These are phyloP conservation scores for Sarcodon aspratus DNA, from an alignment of 768 basidiomycete species.

Conservation along the genomic window DNA sequence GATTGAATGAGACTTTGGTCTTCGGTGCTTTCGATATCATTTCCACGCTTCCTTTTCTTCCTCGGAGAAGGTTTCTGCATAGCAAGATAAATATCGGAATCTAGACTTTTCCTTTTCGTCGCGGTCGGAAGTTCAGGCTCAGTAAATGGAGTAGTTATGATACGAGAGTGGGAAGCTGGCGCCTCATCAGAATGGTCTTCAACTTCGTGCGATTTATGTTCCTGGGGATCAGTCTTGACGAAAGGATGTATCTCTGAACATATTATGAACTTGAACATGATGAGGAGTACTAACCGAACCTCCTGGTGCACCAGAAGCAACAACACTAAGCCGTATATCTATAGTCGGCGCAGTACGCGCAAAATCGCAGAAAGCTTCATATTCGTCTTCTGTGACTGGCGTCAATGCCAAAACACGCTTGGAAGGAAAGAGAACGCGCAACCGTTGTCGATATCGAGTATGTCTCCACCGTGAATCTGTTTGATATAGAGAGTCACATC, in stretches of 20 bases:
- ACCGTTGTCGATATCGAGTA: slow-evolving; percentile 70
- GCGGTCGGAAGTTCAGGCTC: too few species aligned
- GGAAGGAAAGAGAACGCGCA: slow-evolving; percentile 18
- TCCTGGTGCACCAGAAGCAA: slow-evolving; percentile 22
- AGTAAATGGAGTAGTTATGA: too few species aligned
- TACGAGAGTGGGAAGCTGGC: too few species aligned
- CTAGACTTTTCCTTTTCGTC: too few species aligned
- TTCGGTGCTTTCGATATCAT: slow-evolving; percentile 8
- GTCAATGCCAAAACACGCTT: slow-evolving; percentile 1
- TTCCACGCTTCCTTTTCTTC: slow-evolving; percentile 2
- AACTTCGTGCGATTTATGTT: slow-evolving; percentile 9
- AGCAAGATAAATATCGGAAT: neutral
- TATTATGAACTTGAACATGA: neutral
- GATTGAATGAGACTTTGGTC: neutral
- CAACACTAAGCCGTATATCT: slow-evolving; percentile 9
- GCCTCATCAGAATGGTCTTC: neutral
- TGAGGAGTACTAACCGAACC: neutral
- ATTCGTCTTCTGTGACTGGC: slow-evolving; percentile 54
- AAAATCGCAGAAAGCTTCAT: slow-evolving; percentile 53
- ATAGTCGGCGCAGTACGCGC: slow-evolving; percentile 19
- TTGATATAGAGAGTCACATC: slow-evolving; percentile 25
- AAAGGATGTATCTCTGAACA: neutral
- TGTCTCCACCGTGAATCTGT: slow-evolving; percentile 42
- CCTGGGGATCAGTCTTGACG: neutral
- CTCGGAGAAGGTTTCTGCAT: neutral